phyloP scores from a whole-genome alignment of 2,329 filamentous ascomycete species.

The Exophiala sp. region DNA sequence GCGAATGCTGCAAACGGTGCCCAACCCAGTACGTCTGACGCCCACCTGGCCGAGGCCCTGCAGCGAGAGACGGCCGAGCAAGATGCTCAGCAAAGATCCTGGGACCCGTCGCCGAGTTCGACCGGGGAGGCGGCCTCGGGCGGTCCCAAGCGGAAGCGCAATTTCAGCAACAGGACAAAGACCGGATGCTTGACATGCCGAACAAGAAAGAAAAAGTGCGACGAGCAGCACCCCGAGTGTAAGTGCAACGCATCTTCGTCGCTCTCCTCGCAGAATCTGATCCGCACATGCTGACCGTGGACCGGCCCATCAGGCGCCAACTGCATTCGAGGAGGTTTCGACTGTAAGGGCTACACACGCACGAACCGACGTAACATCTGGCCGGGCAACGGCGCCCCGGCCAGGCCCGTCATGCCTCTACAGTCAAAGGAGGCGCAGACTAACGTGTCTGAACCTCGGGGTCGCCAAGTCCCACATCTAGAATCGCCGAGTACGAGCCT shows the following conservation, averaged over 20 bases:
- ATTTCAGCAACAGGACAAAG: slow-evolving; percentile 91
- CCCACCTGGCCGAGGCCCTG: slow-evolving; percentile 48
- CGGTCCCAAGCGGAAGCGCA: slow-evolving; percentile 44
- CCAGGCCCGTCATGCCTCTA: slow-evolving; percentile 63
- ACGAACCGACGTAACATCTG: slow-evolving; percentile 65
- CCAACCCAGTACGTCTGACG: slow-evolving; percentile 44
- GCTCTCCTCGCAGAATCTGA: slow-evolving; percentile 1
- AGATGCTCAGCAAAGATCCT: slow-evolving; percentile 34
- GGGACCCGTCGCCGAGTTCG: slow-evolving; percentile 35
- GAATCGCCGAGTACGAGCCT: slow-evolving; percentile 7
- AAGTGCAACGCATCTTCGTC: slow-evolving; percentile 38
- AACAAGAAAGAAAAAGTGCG: slow-evolving; percentile 93
- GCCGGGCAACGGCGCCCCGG: slow-evolving; percentile 64
- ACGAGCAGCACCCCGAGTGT: slow-evolving; percentile 91
- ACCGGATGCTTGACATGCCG: slow-evolving; percentile 92
- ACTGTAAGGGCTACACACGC: slow-evolving; percentile 71
- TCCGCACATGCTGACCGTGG: slow-evolving; percentile 3
- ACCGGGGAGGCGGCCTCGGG: slow-evolving; percentile 34
- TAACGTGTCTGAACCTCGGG: slow-evolving; percentile 30
- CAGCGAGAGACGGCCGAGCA: slow-evolving; percentile 45
- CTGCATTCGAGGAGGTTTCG: slow-evolving; percentile 81
- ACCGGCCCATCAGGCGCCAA: slow-evolving; percentile 61
- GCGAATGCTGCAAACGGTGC: slow-evolving; percentile 22
- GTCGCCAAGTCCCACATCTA: slow-evolving; percentile 12
- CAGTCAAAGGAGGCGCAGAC: slow-evolving; percentile 69